Conservation (phyloP, 768 basidiomycete species). For the Xerocomellus intermedius region DNA sequence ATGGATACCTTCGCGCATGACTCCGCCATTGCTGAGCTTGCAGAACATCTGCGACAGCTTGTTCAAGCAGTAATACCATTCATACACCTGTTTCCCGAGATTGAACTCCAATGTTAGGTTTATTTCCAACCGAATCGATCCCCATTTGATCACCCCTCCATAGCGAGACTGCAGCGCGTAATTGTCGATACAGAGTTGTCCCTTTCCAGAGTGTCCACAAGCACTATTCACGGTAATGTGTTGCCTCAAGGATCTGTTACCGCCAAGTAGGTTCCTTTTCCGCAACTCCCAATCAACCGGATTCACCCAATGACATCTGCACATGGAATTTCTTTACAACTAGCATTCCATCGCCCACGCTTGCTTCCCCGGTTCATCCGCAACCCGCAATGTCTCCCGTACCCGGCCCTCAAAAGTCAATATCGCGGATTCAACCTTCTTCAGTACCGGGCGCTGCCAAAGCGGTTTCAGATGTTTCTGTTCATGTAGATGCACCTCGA, state of each 20-base stretch:
- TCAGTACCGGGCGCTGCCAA: background rate
- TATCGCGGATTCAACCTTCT: background rate
- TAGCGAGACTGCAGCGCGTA: slow-evolving; percentile 23
- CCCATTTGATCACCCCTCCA: background rate
- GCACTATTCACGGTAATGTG: background rate
- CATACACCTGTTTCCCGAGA: slow-evolving; percentile 19
- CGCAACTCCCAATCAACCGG: background rate
- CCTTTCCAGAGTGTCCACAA: background rate
- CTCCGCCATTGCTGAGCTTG: background rate
- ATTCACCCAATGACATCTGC: background rate
- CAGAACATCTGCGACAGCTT: slow-evolving; percentile 16
- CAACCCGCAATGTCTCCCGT: background rate
- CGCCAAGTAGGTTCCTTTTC: slow-evolving; percentile 13
- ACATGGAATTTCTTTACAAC: background rate
- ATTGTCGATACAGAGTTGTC: slow-evolving; percentile 5
- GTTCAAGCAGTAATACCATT: slow-evolving; percentile 23
- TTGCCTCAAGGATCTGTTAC: background rate
- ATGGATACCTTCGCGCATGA: slow-evolving; percentile 6
- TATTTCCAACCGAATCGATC: background rate
- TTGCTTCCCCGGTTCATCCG: background rate
- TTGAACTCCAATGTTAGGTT: slow-evolving; percentile 22
- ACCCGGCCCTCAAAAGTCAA: background rate
- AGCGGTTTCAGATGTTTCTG: background rate
- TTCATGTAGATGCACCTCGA: background rate
- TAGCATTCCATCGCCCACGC: background rate